These are phyloP conservation scores for Paraphoma chrysanthemicola DNA, from an alignment of 2,329 filamentous ascomycete genomes.

Conservation along the genomic window DNA sequence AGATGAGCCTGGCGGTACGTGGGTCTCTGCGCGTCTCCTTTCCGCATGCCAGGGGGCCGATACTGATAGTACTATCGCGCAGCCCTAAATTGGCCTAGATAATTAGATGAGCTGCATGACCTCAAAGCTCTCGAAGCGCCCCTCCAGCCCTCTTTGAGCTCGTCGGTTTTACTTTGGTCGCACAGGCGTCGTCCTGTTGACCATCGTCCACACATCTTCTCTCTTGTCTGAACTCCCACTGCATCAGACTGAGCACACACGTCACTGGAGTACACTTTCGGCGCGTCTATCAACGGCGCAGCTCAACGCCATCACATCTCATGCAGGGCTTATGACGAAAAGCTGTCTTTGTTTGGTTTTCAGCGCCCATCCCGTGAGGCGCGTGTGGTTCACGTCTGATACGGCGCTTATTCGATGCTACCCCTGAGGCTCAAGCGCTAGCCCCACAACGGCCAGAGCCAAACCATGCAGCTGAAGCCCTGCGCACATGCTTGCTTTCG, in stretches of 20 bases:
- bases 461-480: constrained; percentile 9
- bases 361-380: constrained; percentile 30
- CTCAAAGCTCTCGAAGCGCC: constrained; percentile 31
- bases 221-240: constrained; percentile 7
- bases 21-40: constrained; percentile 31
- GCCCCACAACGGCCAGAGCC: constrained; percentile 27
- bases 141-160: constrained; percentile 31
- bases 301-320: constrained; percentile 13
- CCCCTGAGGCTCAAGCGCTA: constrained; percentile 36
- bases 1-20: constrained; percentile 31
- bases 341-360: constrained; percentile 26
- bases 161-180: constrained; percentile 29
- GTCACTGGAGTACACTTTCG: constrained; percentile 18
- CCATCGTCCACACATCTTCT: constrained; percentile 2
- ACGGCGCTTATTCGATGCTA: constrained; percentile 30
- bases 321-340: constrained; percentile 29
- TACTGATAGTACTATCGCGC: constrained; percentile 39
- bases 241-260: constrained; percentile 14
- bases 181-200: constrained; percentile 17
- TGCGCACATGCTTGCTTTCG: constrained; percentile 12
- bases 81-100: constrained; percentile 39
- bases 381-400: constrained; percentile 27
- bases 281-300: constrained; percentile 16
- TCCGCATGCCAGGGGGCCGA: constrained; percentile 33
- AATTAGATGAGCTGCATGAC: constrained; percentile 44